These are phyloP conservation scores for Crucibulum laeve DNA, from an alignment of 768 basidiomycete genomes.

Conservation along the genomic window DNA sequence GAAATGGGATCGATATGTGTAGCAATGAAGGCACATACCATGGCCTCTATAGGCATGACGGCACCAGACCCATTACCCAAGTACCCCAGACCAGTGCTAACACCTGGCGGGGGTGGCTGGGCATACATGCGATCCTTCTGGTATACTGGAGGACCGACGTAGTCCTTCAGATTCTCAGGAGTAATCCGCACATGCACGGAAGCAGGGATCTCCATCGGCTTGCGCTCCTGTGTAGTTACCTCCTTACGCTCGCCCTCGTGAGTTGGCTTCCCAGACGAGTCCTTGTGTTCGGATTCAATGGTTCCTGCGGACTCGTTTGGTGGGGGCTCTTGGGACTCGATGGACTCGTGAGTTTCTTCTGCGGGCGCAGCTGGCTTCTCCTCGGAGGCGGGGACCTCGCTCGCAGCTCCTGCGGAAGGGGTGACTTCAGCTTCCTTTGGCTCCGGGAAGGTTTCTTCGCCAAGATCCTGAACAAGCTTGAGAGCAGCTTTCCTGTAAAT, in stretches of 20 bases:
- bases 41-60: conserved; percentile 96
- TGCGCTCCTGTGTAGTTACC: conserved; percentile 74
- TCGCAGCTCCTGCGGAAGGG: conserved; percentile 7
- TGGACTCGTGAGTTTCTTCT: conserved; percentile 18
- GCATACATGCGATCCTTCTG: conserved; percentile 92
- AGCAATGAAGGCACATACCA: conserved; percentile 43
- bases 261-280: conserved; percentile 8
- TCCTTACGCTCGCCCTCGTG: conserved; percentile 32
- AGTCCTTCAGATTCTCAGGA: conserved; percentile 88
- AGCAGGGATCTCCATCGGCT: conserved; percentile 78
- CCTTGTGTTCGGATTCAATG: not conserved
- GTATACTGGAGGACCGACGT: conserved; percentile 93
- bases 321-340: conserved; percentile 50
- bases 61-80: conserved; percentile 94
- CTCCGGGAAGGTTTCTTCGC: conserved; percentile 83
- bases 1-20: not conserved
- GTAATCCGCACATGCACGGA: conserved; percentile 78
- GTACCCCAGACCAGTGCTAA: conserved; percentile 93
- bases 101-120: conserved; percentile 79
- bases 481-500: conserved; percentile 96
- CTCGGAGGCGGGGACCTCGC: conserved; percentile 7
- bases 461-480: conserved; percentile 85
- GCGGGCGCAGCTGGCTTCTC: conserved; percentile 10
- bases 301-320: conserved; percentile 22
- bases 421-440: conserved; percentile 26